Percentiles rank a stretch among this genome's conserved stretches.
Conservation (phyloP, 1,284 basidiomycete genomes). For the Takashimella koratensis region DNA sequence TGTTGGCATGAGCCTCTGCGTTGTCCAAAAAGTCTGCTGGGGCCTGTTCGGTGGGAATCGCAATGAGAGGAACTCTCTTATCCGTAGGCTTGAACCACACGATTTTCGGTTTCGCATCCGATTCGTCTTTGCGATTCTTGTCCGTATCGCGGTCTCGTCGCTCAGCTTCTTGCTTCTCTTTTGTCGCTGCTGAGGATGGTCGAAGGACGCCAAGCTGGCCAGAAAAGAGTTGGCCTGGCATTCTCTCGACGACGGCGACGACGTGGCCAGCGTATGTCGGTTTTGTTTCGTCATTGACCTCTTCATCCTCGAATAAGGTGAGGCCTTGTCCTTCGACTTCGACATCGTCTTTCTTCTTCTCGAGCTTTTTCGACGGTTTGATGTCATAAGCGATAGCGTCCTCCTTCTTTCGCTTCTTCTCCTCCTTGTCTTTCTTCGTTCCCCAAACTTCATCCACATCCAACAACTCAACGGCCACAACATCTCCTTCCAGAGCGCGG, state of each 20-base stretch:
- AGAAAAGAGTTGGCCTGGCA: conserved; percentile 97
- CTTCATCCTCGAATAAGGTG: conserved; percentile 94
- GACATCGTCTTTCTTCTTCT: conserved; percentile 99
- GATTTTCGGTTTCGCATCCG: conserved; percentile 87
- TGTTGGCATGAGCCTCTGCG: conserved; percentile 83
- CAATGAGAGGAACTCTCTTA: conserved; percentile 97
- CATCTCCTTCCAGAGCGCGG: conserved; percentile 95
- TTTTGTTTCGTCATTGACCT: conserved; percentile 95
- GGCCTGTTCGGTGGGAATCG: conserved; percentile 99
- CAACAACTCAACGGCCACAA: conserved; percentile 95
- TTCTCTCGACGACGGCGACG: conserved; percentile 95
- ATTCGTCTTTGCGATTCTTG: conserved; percentile 55
- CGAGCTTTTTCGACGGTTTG: conserved; percentile 79
- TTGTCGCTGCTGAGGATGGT: conserved; percentile 95
- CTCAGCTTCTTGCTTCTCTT: conserved; percentile 99
- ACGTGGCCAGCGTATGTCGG: conserved; percentile 86
- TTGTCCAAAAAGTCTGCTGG: conserved; percentile 94
- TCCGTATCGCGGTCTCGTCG: conserved; percentile 93
- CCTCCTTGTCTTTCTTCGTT: conserved; percentile 99
- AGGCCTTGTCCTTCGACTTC: conserved; percentile 98
- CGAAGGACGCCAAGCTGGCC: conserved; percentile 93
- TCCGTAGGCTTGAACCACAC: conserved; percentile 99
- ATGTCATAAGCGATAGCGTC: conserved; percentile 84
- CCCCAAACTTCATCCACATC: conserved; percentile 99
- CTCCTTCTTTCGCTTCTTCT: conserved; percentile 99